A percentile compares a stretch with the other conserved stretches of the same genome.
phyloP scores from a whole-genome alignment of 371 early-diverging fungal genomes.

The Mucor circinelloides region DNA sequence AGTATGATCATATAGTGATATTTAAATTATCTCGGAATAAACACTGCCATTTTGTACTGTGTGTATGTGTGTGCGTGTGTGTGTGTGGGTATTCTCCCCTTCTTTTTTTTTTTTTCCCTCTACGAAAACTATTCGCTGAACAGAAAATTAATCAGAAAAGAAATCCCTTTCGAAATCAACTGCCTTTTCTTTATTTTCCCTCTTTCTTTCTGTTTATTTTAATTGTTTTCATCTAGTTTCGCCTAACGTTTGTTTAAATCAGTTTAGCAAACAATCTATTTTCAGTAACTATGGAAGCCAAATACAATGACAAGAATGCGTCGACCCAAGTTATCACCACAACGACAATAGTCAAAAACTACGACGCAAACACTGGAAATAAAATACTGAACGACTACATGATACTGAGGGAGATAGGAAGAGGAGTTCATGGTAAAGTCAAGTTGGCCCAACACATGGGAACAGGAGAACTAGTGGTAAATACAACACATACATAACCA shows the following conservation, averaged over 20 bases:
- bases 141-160: not conserved
- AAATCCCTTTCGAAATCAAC: constrained; percentile 6
- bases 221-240: not conserved
- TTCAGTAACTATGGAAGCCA: not conserved
- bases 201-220: constrained; percentile 1
- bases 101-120: not conserved
- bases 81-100: not conserved
- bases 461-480: constrained; percentile 77
- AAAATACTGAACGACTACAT: constrained; percentile 95
- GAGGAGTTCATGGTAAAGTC: constrained; percentile 96
- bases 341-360: constrained; percentile 71
- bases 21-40: not conserved
- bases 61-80: not conserved
- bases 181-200: not conserved
- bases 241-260: not conserved
- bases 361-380: constrained; percentile 83
- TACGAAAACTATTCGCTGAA: not conserved
- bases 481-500: constrained; percentile 37
- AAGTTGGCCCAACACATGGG: constrained; percentile 81
- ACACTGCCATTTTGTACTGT: not conserved
- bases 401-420: constrained; percentile 88
- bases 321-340: constrained; percentile 20
- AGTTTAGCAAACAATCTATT: not conserved
- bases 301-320: not conserved
- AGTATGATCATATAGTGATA: not conserved